Percentiles rank a stretch among this genome's conserved stretches.
phyloP scores from a whole-genome alignment of 2,329 filamentous ascomycete species.

The Daldinia eschscholtzii region DNA sequence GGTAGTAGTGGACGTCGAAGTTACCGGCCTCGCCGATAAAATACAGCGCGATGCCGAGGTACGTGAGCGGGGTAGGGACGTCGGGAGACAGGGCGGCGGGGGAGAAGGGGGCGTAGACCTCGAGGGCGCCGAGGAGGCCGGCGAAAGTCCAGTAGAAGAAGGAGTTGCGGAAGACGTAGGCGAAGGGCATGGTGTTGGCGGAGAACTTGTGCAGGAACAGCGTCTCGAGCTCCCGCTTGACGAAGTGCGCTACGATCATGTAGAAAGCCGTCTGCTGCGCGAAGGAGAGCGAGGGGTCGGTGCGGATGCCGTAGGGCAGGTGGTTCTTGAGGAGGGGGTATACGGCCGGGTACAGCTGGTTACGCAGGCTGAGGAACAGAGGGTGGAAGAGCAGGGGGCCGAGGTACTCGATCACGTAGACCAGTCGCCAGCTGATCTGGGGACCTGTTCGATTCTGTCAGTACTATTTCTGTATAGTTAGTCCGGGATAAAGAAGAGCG shows the following conservation, averaged over 20 bases:
- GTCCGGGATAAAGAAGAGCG: no score
- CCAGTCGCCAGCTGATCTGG: conserved; percentile 91
- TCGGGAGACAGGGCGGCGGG: conserved; percentile 68
- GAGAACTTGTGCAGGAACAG: conserved; percentile 96
- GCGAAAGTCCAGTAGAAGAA: conserved; percentile 92
- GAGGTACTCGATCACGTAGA: conserved; percentile 95
- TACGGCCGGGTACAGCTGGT: conserved; percentile 73
- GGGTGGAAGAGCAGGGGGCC: conserved; percentile 91
- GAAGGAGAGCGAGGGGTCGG: conserved; percentile 61
- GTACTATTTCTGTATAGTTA: conserved; percentile 2
- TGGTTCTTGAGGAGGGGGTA: conserved; percentile 59
- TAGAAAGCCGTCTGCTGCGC: conserved; percentile 80
- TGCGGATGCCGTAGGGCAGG: conserved; percentile 56
- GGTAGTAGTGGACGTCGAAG: conserved; percentile 80
- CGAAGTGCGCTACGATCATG: conserved; percentile 85
- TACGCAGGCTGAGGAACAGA: conserved; percentile 77
- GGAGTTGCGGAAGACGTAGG: conserved; percentile 95
- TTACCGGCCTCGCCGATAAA: conserved; percentile 84
- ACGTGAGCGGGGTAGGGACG: conserved; percentile 65
- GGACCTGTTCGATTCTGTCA: conserved; percentile 68
- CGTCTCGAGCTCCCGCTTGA: conserved; percentile 96
- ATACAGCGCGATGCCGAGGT: conserved; percentile 78
- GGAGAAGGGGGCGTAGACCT: conserved; percentile 83
- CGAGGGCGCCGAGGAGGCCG: conserved; percentile 84
- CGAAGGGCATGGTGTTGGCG: conserved; percentile 89